A percentile compares a stretch with the other conserved stretches of the same genome.
phyloP scores from a whole-genome alignment of 164 flowering plant species.

The Vitis cinerea region DNA sequence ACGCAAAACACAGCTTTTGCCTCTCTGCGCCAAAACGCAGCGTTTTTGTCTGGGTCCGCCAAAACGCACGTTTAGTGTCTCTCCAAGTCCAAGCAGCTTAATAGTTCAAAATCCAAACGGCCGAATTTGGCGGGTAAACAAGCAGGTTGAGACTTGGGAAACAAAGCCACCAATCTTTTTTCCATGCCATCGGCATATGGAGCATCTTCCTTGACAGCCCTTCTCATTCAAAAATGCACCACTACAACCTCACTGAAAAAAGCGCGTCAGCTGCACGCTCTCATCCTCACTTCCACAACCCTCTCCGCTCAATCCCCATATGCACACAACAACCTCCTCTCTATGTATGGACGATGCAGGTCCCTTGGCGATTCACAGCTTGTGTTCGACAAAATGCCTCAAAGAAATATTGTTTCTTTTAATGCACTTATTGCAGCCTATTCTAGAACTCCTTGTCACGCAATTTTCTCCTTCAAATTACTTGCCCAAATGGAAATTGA shows the following conservation, averaged over 20 bases:
- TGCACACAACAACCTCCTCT: conserved; percentile 64
- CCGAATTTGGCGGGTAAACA: neutral
- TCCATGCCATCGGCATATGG: conserved; percentile 21
- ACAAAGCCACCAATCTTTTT: neutral
- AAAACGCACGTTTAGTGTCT: no score
- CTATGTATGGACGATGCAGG: conserved; percentile 69
- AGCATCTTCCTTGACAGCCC: conserved; percentile 18
- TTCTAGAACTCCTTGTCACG: conserved; percentile 37
- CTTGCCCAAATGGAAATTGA: conserved; percentile 35
- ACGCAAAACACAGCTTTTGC: no score
- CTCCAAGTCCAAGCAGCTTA: no score
- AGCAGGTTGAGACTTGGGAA: no score
- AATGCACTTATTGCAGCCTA: conserved; percentile 72
- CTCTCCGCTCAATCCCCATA: conserved; percentile 35
- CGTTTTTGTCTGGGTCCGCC: no score
- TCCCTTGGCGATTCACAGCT: conserved; percentile 43
- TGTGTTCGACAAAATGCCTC: conserved; percentile 82
- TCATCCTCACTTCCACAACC: conserved; percentile 45
- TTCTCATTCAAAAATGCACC: conserved; percentile 56
- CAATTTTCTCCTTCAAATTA: conserved; percentile 33
- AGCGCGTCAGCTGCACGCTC: conserved; percentile 80
- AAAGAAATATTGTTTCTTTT: conserved; percentile 62
- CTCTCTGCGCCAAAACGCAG: no score
- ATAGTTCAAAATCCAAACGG: conserved; percentile 1
- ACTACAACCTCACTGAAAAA: conserved; percentile 39